Evolutionary conservation across 2,329 filamentous ascomycete species (phyloP), one percentile per base, ranked within the genome.

Genomic region (Simplicillium sp.): DNA sequence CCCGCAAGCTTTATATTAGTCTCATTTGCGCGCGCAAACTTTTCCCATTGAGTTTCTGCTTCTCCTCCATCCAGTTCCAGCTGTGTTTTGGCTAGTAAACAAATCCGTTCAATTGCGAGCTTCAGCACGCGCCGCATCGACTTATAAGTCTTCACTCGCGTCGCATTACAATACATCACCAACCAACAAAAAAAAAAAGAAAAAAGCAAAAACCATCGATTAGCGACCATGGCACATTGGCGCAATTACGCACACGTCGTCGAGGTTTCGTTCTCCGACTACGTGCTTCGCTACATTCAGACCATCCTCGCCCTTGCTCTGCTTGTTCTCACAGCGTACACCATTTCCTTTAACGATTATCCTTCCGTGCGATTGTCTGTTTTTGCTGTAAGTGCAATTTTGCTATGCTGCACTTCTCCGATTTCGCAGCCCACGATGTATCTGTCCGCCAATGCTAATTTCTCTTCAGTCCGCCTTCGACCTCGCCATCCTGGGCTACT

Each of bases 161-260:
- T 25, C 20, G 20, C 20, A 25, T 25, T 25, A 6, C 20, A 25
- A 25, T 25, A 25, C 20, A 25, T 25, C 20, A 25, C 20, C 20
- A 25, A 37, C 36, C 14, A n/a, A 17, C 8, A 37, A 11, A 11
- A 36, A 16, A 13, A 12, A 36, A n/a, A n/a, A n/a, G n/a, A 17
- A 17, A 16, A 37, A 20, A 37, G 11, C 28, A 13, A 16, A 38
- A 4, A 16, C 7, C 11, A 11, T n/a, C n/a, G 14, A 28, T 32
- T 18, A 25, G 32, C 29, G 2, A 35, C 29, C 31, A 40, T 40
- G 38, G 15, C 31, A 7, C 31, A 33, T 15, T 15, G 8, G 11
- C 38, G 38, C 31, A 40, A 40, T 16, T 40, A 40, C 31, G 38
- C 29, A 2, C 38, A 40, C 38, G 38, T 40, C 16, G 38, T 40